Conservation (phyloP, 2,329 filamentous ascomycete species). For the Talaromyces sp. region DNA sequence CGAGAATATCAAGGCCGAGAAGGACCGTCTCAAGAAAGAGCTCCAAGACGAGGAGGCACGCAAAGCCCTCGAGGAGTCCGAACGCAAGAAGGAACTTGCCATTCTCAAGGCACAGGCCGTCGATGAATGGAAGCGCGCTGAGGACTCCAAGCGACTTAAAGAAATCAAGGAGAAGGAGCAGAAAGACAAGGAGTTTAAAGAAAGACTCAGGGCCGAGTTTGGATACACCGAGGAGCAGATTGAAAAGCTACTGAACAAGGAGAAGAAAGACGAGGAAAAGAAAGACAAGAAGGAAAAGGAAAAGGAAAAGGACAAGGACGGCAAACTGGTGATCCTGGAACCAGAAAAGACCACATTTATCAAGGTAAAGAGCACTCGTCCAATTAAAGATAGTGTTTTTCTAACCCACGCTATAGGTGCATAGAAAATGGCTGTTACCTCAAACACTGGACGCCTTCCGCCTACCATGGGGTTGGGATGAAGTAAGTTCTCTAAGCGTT, state of each 20-base stretch:
- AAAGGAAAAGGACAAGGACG: neutral
- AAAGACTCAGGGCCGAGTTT: constrained; percentile 36
- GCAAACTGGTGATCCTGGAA: constrained; percentile 14
- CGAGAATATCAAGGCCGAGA: constrained; percentile 42
- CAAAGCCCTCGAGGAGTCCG: constrained; percentile 31
- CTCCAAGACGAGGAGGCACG: constrained; percentile 41
- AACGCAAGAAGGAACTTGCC: constrained; percentile 27
- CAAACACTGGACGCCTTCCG: constrained; percentile 44
- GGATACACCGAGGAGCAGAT: constrained; percentile 40
- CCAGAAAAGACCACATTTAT: constrained; percentile 35
- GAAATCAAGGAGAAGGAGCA: constrained; percentile 48
- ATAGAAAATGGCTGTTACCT: constrained; percentile 42
- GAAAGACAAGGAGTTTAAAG: constrained; percentile 48
- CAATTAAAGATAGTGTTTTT: neutral
- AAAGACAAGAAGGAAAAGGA: constrained; percentile 21
- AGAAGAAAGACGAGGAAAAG: constrained; percentile 28
- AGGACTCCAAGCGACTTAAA: constrained; percentile 45
- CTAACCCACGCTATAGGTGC: constrained; percentile 28
- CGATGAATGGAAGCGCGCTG: constrained; percentile 49
- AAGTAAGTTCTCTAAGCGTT: constrained; percentile 28
- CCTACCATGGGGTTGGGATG: constrained; percentile 44
- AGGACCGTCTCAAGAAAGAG: constrained; percentile 36
- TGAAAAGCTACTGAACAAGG: constrained; percentile 36
- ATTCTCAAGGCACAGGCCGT: constrained; percentile 50
- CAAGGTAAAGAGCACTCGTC: constrained; percentile 29